Evolutionary conservation across 192 early-diverging fungal species (phyloP).

Genomic region (Thamnidium elegans): DNA sequence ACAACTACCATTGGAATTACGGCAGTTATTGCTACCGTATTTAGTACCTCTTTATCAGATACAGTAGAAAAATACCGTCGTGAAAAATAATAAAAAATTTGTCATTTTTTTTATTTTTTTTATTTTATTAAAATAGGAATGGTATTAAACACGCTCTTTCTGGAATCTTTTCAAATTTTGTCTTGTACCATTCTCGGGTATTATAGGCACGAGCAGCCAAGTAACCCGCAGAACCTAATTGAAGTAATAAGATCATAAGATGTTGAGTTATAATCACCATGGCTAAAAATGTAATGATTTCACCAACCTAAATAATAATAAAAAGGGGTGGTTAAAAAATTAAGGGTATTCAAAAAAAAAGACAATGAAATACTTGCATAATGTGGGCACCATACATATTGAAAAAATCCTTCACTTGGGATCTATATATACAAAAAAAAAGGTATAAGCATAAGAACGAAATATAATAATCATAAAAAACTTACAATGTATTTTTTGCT

Average conservation of each 20-base stretch:
- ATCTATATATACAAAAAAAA: constrained; percentile 11
- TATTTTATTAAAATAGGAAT: constrained; percentile 3
- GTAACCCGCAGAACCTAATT: constrained; percentile 1
- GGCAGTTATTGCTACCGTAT: constrained; percentile 13
- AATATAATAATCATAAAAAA: too few species aligned
- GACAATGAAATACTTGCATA: constrained; percentile 20
- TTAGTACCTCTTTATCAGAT: constrained; percentile 7
- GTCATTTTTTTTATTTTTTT: neutral
- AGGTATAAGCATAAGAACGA: too few species aligned
- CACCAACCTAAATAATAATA: constrained; percentile 17
- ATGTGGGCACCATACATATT: constrained; percentile 34
- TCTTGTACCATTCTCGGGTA: constrained; percentile 24
- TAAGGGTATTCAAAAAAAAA: neutral
- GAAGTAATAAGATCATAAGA: neutral
- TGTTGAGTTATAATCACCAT: constrained; percentile 19
- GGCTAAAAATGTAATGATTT: constrained; percentile 24
- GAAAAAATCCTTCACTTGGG: constrained; percentile 25
- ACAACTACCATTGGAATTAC: constrained; percentile 26
- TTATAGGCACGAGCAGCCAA: constrained; percentile 21
- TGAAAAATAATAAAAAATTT: neutral
- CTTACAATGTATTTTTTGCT: constrained; percentile 25
- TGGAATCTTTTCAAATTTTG: constrained; percentile 2
- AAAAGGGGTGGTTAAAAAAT: neutral
- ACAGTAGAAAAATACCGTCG: neutral
- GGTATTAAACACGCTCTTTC: constrained; percentile 20